Evolutionary conservation across 2,329 filamentous ascomycete genomes (phyloP), one percentile per base, ranked within the genome.

Genomic region (Diaporthe sp.): DNA sequence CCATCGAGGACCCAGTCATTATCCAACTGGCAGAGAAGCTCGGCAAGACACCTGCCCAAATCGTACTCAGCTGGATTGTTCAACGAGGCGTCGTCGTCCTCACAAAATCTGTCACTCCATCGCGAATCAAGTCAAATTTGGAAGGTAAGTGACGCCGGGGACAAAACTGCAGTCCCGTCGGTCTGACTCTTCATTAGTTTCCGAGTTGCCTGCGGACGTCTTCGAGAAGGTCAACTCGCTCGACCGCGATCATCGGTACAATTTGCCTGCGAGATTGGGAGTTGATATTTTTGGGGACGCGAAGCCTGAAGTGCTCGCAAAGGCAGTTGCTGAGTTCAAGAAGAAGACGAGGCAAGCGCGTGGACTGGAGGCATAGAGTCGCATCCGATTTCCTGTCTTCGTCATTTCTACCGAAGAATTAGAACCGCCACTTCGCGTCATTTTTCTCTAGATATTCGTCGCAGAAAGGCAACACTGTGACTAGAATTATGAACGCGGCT

Each of bases 1-100:
- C 87, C 34, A 82, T 90, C 71, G 87, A 89, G 77, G 89, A 88
- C 76, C 82, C 85, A 3, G 84, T 83, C 49, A 83, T 92, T 68
- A 85, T 88, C 77, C 85, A 86, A 59, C 84, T 92, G 57, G 90
- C 90, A 46, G 86, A 89, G 76, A 84, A 86, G 49, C 82, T 89
- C 34, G 86, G 84, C 34, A 87, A 89, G 79, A 86, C 88, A 67
- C 87, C 88, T 3, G 89, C 88, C 1, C 87, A 89, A 76, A 80
- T 91, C 9, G 83, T 91, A 9, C 86, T 91, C 74, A 87, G 86
- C 58, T 91, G 89, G 88, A 87, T 85, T 17, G 83, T 90, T 12
- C 87, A 90, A 79, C 84, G 89, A 37, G 88, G 89, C 1, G 89
- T 87, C 1, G 84, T 88, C 10, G 88, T 89, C 10, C 80, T 91